Evolutionary conservation across 2,329 filamentous ascomycete species (phyloP), one percentile per base, ranked within the genome.

Genomic region (Trichophyton schoenleinii): DNA sequence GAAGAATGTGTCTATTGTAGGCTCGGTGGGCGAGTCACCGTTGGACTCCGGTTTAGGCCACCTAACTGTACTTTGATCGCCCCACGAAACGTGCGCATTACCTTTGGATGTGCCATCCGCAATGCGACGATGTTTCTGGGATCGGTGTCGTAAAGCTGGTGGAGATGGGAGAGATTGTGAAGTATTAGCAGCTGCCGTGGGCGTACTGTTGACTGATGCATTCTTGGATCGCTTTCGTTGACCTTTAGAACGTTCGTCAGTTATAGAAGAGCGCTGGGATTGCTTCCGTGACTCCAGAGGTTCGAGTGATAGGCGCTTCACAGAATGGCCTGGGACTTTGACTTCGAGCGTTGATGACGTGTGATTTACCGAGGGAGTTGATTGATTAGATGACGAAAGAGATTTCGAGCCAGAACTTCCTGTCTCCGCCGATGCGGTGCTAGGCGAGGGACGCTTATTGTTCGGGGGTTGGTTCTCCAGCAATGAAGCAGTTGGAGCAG

Each of bases 271-370:
- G 28, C 72, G 70, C 15, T 71, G 65, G 36, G 66, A 67, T 59
- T 71, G 73, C 36, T 70, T 70, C 67, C 73, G 69, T 34, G 69
- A 68, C 18, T 76, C 74, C 13, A 71, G 59, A 46, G 76, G 73
- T 2, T 70, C 69, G 5, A 76, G 61, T 6, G 74, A 74, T 28
- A 75, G 64, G 41, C 74, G 72, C 61, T 74, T 76, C 9, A 75
- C 67, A 31, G 74, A 70, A 61, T 74, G 72, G 46, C 71, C 72
- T 6, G 70, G 70, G 20, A 75, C 62, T 44, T 71, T 75, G 57
- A 74, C 62, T 62, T 77, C 74, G 48, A 75, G 66, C 1, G 71
- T 68, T 13, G 74, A 60, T n/a, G 71, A 61, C 36, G 70, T 68
- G 20, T 63, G 61, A 31, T 63, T 67, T 0, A 65, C 61, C 22